Evolutionary conservation across 805 yeast genomes (phyloP), one percentile per base, ranked within the genome.

Genomic region (Brettanomyces bruxellensis): DNA sequence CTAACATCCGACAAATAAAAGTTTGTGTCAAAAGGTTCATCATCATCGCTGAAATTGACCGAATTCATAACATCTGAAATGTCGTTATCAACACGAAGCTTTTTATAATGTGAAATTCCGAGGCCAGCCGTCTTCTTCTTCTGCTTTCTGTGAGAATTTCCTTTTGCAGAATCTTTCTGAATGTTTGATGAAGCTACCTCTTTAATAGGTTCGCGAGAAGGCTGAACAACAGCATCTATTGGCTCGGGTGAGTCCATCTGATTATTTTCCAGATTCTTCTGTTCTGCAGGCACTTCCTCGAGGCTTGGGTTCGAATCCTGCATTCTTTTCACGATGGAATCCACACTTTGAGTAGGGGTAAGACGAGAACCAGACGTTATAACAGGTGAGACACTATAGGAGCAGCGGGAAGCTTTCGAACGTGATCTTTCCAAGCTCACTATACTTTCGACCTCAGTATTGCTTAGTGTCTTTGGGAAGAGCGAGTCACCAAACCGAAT

Each of bases 371-470:
- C 13, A 8, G 38, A n/a, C 13, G 38, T 35, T 8, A 18, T 18
- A 35, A n/a, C 38, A 12, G 38, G 38, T 12, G 38, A 35, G 23
- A 35, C 13, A 8, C 14, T 35, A 35, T 34, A 18, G 7, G 60
- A 56, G 45, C 55, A 66, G n/a, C 72, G 60, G 0, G 88, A 81
- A 56, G 76, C 72, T 67, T 75, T 68, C 4, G 81, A 75, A 43
- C 79, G 58, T 6, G 84, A 76, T 49, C 90, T 71, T 60, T 86
- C 95, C 40, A 86, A 58, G 6, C 83, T 74, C 3, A 83, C 82
- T 47, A 86, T 86, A 41, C 86, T 80, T 52, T 82, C 86, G 9
- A 86, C 85, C 56, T 86, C 95, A 45, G 74, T 77, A 0, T 76
- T 69, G 47, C 73, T 81, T 32, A 86, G 66, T 3, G 79, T 75